These are phyloP conservation scores for Ceratobasidium sp. DNA, from an alignment of 1,284 basidiomycete genomes.

Conservation along the genomic window DNA sequence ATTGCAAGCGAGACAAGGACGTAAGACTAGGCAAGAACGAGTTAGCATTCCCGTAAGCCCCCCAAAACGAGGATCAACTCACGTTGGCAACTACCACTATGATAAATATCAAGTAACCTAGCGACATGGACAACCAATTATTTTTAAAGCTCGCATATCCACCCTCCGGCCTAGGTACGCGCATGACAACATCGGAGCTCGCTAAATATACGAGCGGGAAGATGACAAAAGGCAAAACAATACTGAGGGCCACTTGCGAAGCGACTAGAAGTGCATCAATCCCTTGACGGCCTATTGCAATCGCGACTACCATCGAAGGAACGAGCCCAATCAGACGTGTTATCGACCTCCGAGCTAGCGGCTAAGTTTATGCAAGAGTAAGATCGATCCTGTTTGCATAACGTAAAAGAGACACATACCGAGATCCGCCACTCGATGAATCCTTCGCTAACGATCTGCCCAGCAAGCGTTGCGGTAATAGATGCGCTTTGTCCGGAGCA, in stretches of 20 bases:
- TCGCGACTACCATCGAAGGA: conserved; percentile 85
- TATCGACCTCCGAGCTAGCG: conserved; percentile 80
- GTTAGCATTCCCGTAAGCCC: background rate
- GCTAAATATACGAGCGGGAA: conserved; percentile 84
- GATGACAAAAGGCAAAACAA: conserved; percentile 89
- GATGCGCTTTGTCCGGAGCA: conserved; percentile 92
- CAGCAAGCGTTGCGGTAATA: conserved; percentile 91
- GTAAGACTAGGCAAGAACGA: conserved; percentile 54
- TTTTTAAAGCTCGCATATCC: conserved; percentile 70
- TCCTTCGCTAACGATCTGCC: conserved; percentile 93
- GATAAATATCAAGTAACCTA: conserved; percentile 72
- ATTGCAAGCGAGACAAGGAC: conserved; percentile 62
- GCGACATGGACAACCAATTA: conserved; percentile 61
- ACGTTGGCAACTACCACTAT: conserved; percentile 74
- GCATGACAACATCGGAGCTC: conserved; percentile 54
- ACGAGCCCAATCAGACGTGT: conserved; percentile 88
- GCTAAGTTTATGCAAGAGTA: conserved; percentile 58
- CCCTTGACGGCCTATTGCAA: conserved; percentile 77
- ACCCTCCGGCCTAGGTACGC: conserved; percentile 44
- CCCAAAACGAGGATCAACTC: background rate
- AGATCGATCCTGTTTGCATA: background rate
- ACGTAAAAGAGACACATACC: conserved; percentile 58
- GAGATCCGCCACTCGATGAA: conserved; percentile 92
- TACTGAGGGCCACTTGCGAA: conserved; percentile 87
- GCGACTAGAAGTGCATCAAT: conserved; percentile 85